Base-by-base conservation (phyloP, 2,329 filamentous ascomycete species). In the Diaporthe ilicicola region DNA sequence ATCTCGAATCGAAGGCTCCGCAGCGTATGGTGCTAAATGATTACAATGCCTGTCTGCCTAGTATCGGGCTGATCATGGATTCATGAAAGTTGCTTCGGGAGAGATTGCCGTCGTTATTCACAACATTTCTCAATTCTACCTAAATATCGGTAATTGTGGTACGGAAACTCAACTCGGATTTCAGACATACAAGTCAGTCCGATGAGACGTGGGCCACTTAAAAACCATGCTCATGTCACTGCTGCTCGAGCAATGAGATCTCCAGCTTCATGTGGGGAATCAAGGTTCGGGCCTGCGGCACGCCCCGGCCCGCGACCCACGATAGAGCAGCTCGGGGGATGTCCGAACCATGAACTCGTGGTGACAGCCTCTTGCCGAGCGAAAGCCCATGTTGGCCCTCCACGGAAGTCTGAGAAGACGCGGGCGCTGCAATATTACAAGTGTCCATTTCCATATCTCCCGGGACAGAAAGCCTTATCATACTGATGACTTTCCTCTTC, bases 231-330 rank as follows among this genome's bases (percentile, higher is more conserved):
- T 32, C 19, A 5, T 22, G 44, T 48, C n/a, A 48, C 46, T 34
- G 56, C 32, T 29, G 42, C 59, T 34, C 46, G 59, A 62, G 59
- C 48, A 62, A 62, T 62, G 59, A 13, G 42, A 48, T 62, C 59
- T 39, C 42, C 55, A 24, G 7, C 19, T 59, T 34, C 27, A 29
- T 62, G 59, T 62, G 59, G 42, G 44, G 59, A 62, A 48, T 17
- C 24, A 0, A 34, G 6, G 19, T n/a, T n/a, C n/a, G 59, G 59
- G 59, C 48, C 19, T 4, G 27, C 59, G 59, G 59, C 59, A n/a
- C 59, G 59, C 59, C 59, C 59, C 59, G 59, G 8, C 15, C 59
- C 59, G 59, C 17, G 42, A 62, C 59, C 59, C 59, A 62, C 59
- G 59, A 62, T 39, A 48, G n/a, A 42, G 27, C 42, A 62, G n/a